A percentile compares a stretch with the other conserved stretches of the same genome.
Conservation (phyloP, 805 yeast genomes). For the Candida gorgasii region DNA sequence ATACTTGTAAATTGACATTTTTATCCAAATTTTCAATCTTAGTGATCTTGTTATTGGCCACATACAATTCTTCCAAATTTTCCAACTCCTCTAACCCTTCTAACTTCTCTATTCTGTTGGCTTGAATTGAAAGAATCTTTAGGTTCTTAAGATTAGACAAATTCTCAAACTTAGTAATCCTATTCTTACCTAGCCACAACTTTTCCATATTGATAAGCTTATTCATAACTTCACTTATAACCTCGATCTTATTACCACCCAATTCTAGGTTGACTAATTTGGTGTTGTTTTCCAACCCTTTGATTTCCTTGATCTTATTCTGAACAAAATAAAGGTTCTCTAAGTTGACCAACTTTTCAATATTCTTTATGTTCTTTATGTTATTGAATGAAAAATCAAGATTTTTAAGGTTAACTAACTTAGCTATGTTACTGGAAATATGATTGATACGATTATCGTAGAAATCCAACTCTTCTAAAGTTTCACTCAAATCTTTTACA, state of each 20-base stretch:
- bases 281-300: conserved; percentile 57
- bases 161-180: conserved; percentile 64
- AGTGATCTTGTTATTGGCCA: conserved; percentile 79
- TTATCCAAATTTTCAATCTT: conserved; percentile 78
- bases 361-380: conserved; percentile 79
- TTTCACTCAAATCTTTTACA: conserved; percentile 50
- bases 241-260: conserved; percentile 80
- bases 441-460: conserved; percentile 92
- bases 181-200: conserved; percentile 92
- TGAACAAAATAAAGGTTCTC: conserved; percentile 83
- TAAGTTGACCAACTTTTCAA: conserved; percentile 61
- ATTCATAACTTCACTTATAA: conserved; percentile 56
- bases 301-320: conserved; percentile 75
- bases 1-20: conserved; percentile 61
- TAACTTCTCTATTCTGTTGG: conserved; percentile 73
- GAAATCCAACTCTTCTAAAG: conserved; percentile 76
- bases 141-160: conserved; percentile 60
- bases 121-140: conserved; percentile 81
- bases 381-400: conserved; percentile 90
- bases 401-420: conserved; percentile 53
- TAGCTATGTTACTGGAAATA: conserved; percentile 68
- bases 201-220: conserved; percentile 60
- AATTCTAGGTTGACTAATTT: conserved; percentile 73
- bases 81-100: conserved; percentile 77
- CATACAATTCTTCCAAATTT: conserved; percentile 80